A percentile compares a stretch with the other conserved stretches of the same genome.
Evolutionary conservation across 1,284 basidiomycete species (phyloP).

Genomic region (Boletellus sp.): DNA sequence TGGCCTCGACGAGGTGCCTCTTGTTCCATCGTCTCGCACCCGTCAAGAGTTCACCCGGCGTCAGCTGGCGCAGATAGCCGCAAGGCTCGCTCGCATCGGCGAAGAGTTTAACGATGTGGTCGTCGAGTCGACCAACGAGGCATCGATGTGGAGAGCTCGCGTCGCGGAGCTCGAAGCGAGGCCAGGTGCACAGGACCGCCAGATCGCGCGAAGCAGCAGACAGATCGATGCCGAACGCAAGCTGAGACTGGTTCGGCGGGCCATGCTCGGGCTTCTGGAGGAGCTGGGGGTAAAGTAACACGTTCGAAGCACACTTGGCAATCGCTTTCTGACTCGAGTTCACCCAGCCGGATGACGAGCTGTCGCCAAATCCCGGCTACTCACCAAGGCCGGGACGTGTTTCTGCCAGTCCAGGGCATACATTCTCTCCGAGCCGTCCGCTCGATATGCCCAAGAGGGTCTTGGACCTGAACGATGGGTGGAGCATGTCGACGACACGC

Average conservation of each 20-base stretch:
- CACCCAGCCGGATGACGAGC: constrained; percentile 25
- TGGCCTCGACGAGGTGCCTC: constrained; percentile 29
- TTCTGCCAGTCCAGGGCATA: constrained; percentile 3
- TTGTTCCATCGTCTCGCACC: neutral
- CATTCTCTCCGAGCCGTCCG: constrained; percentile 10
- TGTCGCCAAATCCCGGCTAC: constrained; percentile 2
- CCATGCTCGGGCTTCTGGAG: constrained; percentile 39
- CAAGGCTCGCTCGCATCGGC: constrained; percentile 25
- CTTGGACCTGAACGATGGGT: constrained; percentile 16
- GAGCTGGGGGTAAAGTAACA: constrained; percentile 36
- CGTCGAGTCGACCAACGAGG: constrained; percentile 27
- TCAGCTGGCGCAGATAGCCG: constrained; percentile 24
- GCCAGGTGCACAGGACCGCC: constrained; percentile 1
- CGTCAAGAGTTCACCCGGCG: neutral
- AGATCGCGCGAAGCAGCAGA: constrained; percentile 10
- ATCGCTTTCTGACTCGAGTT: constrained; percentile 4
- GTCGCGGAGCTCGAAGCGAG: constrained; percentile 32
- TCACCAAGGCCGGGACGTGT: constrained; percentile 10
- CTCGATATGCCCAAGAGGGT: constrained; percentile 7
- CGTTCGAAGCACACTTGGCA: neutral
- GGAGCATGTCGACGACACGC: constrained; percentile 28
- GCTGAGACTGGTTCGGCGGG: constrained; percentile 36
- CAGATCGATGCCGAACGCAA: constrained; percentile 34
- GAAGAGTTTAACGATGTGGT: constrained; percentile 34
- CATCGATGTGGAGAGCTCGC: constrained; percentile 23